A percentile compares a stretch with the other conserved stretches of the same genome.
Evolutionary conservation across 139 green algal genomes (phyloP).

Genomic region (Deuterostichococcus epilithicus): DNA sequence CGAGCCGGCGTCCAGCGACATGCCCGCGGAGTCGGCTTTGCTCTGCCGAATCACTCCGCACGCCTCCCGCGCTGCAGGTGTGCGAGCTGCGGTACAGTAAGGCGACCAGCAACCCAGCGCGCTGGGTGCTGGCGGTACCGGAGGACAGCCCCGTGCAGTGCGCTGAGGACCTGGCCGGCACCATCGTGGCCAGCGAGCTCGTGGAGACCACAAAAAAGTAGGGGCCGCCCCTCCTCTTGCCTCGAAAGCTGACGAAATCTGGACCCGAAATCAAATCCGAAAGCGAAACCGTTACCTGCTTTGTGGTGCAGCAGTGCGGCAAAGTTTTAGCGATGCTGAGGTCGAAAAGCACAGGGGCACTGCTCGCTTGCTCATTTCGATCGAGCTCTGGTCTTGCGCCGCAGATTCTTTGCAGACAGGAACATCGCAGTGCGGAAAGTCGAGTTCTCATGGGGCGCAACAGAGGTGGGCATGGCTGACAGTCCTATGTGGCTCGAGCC

Average conservation of each 20-base stretch:
- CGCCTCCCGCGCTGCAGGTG: conserved; percentile 12
- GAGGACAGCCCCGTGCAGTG: conserved; percentile 27
- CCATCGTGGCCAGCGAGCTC: conserved; percentile 40
- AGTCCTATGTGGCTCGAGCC: no score
- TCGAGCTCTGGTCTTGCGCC: no score
- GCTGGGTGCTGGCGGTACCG: conserved; percentile 44
- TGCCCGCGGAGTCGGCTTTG: no score
- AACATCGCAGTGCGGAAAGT: conserved; percentile 32
- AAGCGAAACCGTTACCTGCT: background rate
- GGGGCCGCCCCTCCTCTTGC: background rate
- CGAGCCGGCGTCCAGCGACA: no score
- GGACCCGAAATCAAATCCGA: background rate
- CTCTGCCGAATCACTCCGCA: no score
- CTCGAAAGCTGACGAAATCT: background rate
- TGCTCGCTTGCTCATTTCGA: no score
- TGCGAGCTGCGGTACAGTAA: conserved; percentile 44
- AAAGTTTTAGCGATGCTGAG: no score
- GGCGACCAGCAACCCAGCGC: conserved; percentile 32
- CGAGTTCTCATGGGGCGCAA: conserved; percentile 39
- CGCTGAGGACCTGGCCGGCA: conserved; percentile 27
- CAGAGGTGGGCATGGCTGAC: conserved; percentile 19
- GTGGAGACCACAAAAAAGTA: conserved; percentile 36
- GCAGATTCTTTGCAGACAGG: conserved; percentile 37
- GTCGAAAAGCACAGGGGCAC: no score
- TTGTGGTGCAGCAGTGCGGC: no score